A percentile compares a stretch with the other conserved stretches of the same genome.
phyloP scores from a whole-genome alignment of 768 basidiomycete genomes.

The Tubosaeta brunneosetosa region DNA sequence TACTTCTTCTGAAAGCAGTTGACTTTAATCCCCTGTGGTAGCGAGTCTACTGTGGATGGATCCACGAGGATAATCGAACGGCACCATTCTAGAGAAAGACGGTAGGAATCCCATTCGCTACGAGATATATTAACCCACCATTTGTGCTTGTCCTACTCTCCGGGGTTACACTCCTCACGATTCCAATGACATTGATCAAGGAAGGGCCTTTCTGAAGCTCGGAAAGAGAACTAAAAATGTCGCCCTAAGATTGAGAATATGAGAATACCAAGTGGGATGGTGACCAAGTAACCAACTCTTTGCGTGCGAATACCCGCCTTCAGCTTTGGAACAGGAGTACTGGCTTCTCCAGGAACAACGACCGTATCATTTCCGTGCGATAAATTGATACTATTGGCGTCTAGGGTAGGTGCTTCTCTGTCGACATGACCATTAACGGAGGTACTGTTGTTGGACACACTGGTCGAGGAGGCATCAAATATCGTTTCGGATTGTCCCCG shows the following conservation, averaged over 20 bases:
- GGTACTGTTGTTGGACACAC: not conserved
- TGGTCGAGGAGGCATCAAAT: not conserved
- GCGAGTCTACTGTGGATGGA: constrained; percentile 37
- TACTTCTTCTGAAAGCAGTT: constrained; percentile 52
- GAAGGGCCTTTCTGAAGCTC: constrained; percentile 11
- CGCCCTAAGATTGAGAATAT: constrained; percentile 19
- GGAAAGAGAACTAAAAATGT: constrained; percentile 18
- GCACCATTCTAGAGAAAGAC: constrained; percentile 40
- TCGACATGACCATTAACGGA: not conserved
- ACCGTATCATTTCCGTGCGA: not conserved
- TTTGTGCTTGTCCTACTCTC: constrained; percentile 18
- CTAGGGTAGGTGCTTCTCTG: not conserved
- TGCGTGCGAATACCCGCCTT: constrained; percentile 25
- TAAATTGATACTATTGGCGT: not conserved
- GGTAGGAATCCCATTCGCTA: not conserved
- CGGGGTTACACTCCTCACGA: constrained; percentile 21
- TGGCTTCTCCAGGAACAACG: not conserved
- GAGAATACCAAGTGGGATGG: not conserved
- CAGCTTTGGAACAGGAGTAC: not conserved
- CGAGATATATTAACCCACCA: constrained; percentile 19
- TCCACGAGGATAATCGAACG: constrained; percentile 48
- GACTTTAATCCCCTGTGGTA: constrained; percentile 28
- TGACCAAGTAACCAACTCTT: constrained; percentile 18
- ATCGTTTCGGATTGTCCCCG: constrained; percentile 3
- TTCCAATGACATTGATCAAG: constrained; percentile 28